These are phyloP conservation scores for Fusarium sp. DNA, from an alignment of 2,329 filamentous ascomycete genomes.

Conservation along the genomic window DNA sequence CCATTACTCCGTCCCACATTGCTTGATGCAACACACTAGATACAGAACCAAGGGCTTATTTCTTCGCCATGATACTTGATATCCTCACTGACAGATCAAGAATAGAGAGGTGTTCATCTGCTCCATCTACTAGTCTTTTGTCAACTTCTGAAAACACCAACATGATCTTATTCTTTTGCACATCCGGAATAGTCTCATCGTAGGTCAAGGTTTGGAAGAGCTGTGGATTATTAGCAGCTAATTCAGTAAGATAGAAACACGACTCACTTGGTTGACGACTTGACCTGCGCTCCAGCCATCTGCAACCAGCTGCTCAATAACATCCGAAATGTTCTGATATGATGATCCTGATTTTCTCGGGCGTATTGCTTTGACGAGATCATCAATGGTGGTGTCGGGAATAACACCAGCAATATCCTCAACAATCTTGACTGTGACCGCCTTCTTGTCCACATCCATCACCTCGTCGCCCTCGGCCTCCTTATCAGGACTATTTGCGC, in stretches of 20 bases:
- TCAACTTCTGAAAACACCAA: conserved; percentile 93
- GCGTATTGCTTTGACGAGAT: conserved; percentile 80
- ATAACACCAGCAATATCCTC: conserved; percentile 98
- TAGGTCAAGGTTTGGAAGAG: conserved; percentile 86
- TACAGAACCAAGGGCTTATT: conserved; percentile 38
- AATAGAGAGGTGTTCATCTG: conserved; percentile 93
- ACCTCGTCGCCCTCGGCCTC: conserved; percentile 68
- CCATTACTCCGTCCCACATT: conserved; percentile 42
- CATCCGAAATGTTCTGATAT: conserved; percentile 80
- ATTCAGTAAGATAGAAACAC: neutral
- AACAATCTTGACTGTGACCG: conserved; percentile 81
- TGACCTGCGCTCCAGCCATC: conserved; percentile 98
- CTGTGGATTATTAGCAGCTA: conserved; percentile 54
- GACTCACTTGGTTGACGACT: conserved; percentile 79
- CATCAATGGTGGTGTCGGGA: conserved; percentile 78
- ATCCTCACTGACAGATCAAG: conserved; percentile 87
- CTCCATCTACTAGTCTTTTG: conserved; percentile 92
- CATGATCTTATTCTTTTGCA: conserved; percentile 91
- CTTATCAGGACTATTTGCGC: conserved; percentile 66
- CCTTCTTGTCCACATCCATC: conserved; percentile 70
- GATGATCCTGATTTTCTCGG: conserved; percentile 72
- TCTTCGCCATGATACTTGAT: conserved; percentile 74
- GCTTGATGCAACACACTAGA: conserved; percentile 15
- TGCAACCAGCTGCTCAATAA: conserved; percentile 90
- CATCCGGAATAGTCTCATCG: conserved; percentile 85